A percentile compares a stretch with the other conserved stretches of the same genome.
These are phyloP conservation scores for Calonectria crousiana DNA, from an alignment of 2,329 filamentous ascomycete species.

Conservation along the genomic window DNA sequence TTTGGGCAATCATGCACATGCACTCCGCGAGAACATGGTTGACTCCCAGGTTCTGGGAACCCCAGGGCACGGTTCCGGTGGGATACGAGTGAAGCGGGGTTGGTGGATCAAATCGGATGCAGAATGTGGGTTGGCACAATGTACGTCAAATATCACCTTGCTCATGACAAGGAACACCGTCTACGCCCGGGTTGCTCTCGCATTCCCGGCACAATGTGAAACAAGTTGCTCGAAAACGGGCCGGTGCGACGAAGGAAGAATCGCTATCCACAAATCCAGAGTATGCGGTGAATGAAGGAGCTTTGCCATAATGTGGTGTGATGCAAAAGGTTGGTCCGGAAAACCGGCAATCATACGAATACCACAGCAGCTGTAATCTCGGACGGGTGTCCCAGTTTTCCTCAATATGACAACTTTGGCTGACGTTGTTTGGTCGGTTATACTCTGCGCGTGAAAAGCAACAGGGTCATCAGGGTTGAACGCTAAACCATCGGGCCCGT, in stretches of 20 bases:
- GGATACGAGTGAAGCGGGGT: constrained; percentile 66
- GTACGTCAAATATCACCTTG: constrained; percentile 56
- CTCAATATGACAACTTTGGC: constrained; percentile 64
- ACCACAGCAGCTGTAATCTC: constrained; percentile 34
- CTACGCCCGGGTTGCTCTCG: background rate
- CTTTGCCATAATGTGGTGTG: background rate
- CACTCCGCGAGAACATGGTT: constrained; percentile 66
- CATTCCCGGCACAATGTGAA: background rate
- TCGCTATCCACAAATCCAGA: constrained; percentile 66
- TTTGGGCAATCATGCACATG: constrained; percentile 55
- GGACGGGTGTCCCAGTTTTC: constrained; percentile 55
- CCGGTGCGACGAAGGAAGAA: constrained; percentile 72
- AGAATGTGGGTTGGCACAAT: constrained; percentile 71
- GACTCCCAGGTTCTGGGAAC: constrained; percentile 73
- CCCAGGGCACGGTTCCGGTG: constrained; percentile 69
- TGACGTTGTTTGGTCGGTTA: constrained; percentile 65
- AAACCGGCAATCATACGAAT: background rate
- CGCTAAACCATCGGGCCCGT: constrained; percentile 50
- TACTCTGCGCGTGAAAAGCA: constrained; percentile 43
- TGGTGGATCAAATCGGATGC: constrained; percentile 71
- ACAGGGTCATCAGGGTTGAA: constrained; percentile 49
- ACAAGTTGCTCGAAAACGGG: constrained; percentile 74
- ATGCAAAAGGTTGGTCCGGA: background rate
- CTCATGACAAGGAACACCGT: constrained; percentile 12
- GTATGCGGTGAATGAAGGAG: constrained; percentile 55